Conservation (phyloP, 2,329 filamentous ascomycete genomes). For the Alternaria conjuncta region DNA sequence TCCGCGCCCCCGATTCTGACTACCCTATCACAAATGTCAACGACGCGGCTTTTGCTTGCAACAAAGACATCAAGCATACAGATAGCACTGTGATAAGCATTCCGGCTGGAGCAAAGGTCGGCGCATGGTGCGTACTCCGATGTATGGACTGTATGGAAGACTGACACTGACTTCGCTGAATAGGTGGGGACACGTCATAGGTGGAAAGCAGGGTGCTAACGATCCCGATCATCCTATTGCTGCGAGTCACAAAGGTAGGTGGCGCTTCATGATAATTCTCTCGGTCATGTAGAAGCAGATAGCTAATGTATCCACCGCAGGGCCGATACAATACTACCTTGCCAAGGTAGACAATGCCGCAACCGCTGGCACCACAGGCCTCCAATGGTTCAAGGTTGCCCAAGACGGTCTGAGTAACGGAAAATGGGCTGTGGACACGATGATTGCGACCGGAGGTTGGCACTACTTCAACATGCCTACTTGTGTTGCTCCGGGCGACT, state of each 20-base stretch:
- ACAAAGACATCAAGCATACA: constrained; percentile 45
- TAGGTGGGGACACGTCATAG: constrained; percentile 47
- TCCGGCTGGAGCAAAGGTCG: constrained; percentile 57
- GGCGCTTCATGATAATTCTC: neutral
- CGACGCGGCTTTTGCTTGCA: constrained; percentile 53
- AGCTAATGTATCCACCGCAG: constrained; percentile 4
- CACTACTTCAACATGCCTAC: constrained; percentile 45
- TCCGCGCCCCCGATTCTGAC: constrained; percentile 58
- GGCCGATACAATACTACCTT: constrained; percentile 27
- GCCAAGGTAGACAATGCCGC: constrained; percentile 47
- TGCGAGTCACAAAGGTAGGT: constrained; percentile 53
- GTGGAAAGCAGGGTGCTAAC: constrained; percentile 56
- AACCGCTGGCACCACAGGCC: constrained; percentile 40
- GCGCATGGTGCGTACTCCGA: constrained; percentile 54
- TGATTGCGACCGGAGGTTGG: constrained; percentile 54
- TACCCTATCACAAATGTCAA: constrained; percentile 56
- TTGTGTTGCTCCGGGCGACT: constrained; percentile 42
- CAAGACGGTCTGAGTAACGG: constrained; percentile 44
- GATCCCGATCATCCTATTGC: constrained; percentile 59
- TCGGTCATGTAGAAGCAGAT: neutral
- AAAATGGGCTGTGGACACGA: constrained; percentile 55
- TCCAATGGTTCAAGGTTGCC: constrained; percentile 48
- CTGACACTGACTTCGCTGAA: neutral
- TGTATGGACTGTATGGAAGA: neutral
- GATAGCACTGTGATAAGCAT: constrained; percentile 53